Evolutionary conservation across 208 protist genomes (phyloP), one percentile per base, ranked within the genome.

Genomic region (Crithidia brevicula): DNA sequence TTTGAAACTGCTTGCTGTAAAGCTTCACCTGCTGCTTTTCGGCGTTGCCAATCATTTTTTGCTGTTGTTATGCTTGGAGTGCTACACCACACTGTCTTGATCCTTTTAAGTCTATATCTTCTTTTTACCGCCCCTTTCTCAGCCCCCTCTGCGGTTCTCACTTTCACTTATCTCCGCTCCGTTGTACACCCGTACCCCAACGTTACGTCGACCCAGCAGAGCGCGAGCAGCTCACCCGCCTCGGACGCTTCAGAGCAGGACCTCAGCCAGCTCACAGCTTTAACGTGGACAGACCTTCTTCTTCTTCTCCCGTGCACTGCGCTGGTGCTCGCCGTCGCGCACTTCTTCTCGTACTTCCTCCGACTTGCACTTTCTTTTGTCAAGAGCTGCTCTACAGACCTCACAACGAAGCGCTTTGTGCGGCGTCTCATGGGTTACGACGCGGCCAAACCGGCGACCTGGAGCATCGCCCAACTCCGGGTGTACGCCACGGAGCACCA

Each of bases 371-470:
- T 38, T 30, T 28, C 45, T 45, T 45, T 38, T 38, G 58, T 18
- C 58, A 30, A 23, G 58, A 4, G 58, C 58, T 30, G 30, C 33
- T 10, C 16, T 4, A 15, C 25, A 3, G 25, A n/a, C 11, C 22
- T 20, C 34, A 25, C 33, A 0, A 38, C 22, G 31, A 42, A 47
- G 33, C 61, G 33, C 23, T 54, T 67, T 20, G 16, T 67, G n/a
- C 13, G 10, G 15, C 71, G 16, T 13, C 16, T 38, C 49, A 81
- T 72, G 69, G 57, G 40, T 30, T 73, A 54, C 61, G 30, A 80
- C 33, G 70, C 75, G n/a, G 67, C 74, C 66, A 65, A 80, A n/a
- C 76, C 86, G 5, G 23, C 47, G 27, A 83, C 72, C 52, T 92
- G 86, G 86, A 74, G 50, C 33, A 69, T 75, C 50, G 25, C 60